phyloP scores from a whole-genome alignment of 495 filamentous ascomycete species.

The Jackrogersella multiformis region DNA sequence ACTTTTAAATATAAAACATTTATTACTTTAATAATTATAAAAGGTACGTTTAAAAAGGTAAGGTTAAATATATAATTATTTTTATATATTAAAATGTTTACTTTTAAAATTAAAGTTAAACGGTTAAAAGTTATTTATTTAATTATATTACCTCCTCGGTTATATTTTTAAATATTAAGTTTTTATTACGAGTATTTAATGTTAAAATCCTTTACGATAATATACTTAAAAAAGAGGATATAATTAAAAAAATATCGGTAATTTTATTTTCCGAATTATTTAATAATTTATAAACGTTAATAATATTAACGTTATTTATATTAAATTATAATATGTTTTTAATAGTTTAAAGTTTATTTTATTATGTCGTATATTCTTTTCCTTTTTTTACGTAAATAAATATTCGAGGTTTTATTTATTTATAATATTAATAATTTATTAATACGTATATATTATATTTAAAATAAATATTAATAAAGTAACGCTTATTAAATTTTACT shows the following conservation, averaged over 20 bases:
- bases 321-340: constrained; percentile 3
- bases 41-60: neutral
- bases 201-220: no score
- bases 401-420: neutral
- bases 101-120: neutral
- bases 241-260: constrained; percentile 6
- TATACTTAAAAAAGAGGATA: neutral
- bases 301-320: neutral
- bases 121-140: neutral
- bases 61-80: neutral
- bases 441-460: constrained; percentile 4
- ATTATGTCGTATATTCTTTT: neutral
- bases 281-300: neutral
- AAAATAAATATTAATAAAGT: neutral
- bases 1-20: neutral
- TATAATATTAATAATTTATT: constrained; percentile 2
- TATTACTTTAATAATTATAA: constrained; percentile 1
- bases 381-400: neutral
- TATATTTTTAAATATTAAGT: neutral
- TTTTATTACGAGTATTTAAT: no score
- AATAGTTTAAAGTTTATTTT: neutral
- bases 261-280: neutral
- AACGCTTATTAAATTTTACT: neutral
- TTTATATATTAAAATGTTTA: neutral
- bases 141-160: neutral